Evolutionary conservation across 805 yeast species (phyloP).

Genomic region (Candida caryicola): DNA sequence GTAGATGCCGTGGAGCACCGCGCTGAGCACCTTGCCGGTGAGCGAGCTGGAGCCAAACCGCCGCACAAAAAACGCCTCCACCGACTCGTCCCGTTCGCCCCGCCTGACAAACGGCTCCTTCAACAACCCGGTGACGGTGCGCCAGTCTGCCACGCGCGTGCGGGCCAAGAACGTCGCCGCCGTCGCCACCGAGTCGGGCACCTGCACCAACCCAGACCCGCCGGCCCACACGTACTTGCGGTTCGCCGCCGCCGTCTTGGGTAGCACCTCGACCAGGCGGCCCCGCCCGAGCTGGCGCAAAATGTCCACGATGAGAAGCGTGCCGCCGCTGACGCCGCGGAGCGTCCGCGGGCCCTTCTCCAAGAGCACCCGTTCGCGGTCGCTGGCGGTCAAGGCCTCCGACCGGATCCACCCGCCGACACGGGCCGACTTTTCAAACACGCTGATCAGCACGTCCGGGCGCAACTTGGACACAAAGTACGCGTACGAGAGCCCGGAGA

Average conservation of each 20-base stretch:
- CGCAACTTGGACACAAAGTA: constrained; percentile 67
- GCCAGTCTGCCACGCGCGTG: constrained; percentile 42
- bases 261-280: constrained; percentile 58
- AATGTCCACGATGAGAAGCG: constrained; percentile 63
- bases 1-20: constrained; percentile 83
- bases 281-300: constrained; percentile 46
- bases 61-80: constrained; percentile 62
- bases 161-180: constrained; percentile 29
- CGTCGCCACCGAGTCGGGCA: constrained; percentile 44
- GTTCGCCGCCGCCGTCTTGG: constrained; percentile 59
- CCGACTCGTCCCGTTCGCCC: constrained; percentile 59
- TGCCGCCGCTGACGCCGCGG: constrained; percentile 79
- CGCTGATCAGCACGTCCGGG: constrained; percentile 67
- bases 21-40: constrained; percentile 65
- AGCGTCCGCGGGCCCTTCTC: constrained; percentile 94
- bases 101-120: constrained; percentile 49
- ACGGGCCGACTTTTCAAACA: constrained; percentile 54
- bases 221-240: constrained; percentile 60
- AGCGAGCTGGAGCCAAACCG: constrained; percentile 59
- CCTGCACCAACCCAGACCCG: constrained; percentile 48
- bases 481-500: constrained; percentile 77
- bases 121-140: constrained; percentile 42
- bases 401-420: constrained; percentile 83
- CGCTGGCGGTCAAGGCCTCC: constrained; percentile 28
- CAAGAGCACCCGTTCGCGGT: constrained; percentile 33